Evolutionary conservation across 257 asterid species (phyloP).

Genomic region (Mitragyna speciosa): DNA sequence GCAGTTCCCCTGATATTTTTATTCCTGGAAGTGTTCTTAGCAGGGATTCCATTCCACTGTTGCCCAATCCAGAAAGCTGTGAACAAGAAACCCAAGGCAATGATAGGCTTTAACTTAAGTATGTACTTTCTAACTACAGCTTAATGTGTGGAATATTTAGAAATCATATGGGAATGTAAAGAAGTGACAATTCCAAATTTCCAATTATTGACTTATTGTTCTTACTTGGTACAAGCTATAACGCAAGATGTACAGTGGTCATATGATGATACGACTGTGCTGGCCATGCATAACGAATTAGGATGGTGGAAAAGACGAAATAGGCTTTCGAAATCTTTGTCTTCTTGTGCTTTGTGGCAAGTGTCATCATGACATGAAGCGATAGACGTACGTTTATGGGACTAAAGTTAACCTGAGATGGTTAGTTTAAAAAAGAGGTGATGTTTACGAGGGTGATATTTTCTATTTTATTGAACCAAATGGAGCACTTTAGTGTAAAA

Average conservation of each 20-base stretch:
- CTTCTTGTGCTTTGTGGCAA: background rate
- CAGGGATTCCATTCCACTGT: background rate
- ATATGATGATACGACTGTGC: background rate
- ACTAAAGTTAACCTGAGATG: background rate
- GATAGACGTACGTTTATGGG: too few species aligned
- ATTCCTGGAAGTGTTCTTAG: background rate
- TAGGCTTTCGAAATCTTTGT: background rate
- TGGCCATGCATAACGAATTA: background rate
- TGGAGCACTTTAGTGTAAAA: background rate
- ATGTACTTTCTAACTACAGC: background rate
- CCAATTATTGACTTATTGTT: background rate
- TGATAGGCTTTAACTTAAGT: background rate
- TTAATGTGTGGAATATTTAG: background rate
- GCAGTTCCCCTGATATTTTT: background rate
- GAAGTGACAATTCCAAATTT: background rate
- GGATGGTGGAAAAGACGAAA: slow-evolving; percentile 7
- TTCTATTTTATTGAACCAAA: background rate
- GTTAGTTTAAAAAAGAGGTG: background rate
- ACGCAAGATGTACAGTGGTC: background rate
- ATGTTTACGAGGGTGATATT: background rate
- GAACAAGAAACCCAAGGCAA: background rate
- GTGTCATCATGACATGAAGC: background rate
- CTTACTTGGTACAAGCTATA: background rate
- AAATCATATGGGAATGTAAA: background rate
- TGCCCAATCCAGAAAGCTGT: background rate